Conservation (phyloP, 208 protist genomes). For the Leishmania major region DNA sequence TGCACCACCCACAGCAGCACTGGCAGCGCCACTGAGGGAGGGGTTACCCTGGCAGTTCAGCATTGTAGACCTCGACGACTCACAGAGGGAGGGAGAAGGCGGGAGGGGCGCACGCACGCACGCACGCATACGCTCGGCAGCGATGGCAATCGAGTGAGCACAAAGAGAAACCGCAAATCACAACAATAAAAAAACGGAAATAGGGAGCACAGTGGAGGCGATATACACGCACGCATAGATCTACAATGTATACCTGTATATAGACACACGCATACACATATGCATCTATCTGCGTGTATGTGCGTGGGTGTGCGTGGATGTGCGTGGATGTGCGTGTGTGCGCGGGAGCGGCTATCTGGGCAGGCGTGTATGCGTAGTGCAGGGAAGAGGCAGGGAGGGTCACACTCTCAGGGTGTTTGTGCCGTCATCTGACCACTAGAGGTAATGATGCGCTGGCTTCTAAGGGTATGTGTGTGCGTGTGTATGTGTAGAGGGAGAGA, state of each 20-base stretch:
- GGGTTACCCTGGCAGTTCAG: not conserved
- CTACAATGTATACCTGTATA: no score
- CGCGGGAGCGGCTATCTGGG: not conserved
- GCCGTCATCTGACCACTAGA: not conserved
- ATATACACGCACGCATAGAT: not conserved
- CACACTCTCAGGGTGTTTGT: not conserved
- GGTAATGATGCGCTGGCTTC: not conserved
- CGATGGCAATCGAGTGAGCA: not conserved
- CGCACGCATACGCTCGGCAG: not conserved
- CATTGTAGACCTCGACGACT: not conserved
- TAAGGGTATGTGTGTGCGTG: not conserved
- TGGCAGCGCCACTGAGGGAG: not conserved
- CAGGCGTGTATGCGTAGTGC: not conserved
- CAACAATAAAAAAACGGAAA: constrained; percentile 7
- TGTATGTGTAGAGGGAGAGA: not conserved
- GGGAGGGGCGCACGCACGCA: not conserved
- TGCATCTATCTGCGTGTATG: not conserved
- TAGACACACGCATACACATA: not conserved
- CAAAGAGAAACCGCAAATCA: not conserved
- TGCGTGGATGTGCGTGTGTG: not conserved
- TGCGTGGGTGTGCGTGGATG: not conserved
- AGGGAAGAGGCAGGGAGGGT: not conserved
- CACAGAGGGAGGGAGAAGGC: not conserved
- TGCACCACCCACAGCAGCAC: not conserved
- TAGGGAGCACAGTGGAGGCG: not conserved